Percentiles rank a stretch among this genome's conserved stretches.
phyloP scores from a whole-genome alignment of 164 flowering plant species.

The grape (Vitis vinifera) region ASM3070453v1 NC_081813.1:2237501-2238000 shows the following conservation, averaged over 20 bases:
- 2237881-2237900: constrained; percentile 61
- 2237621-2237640: constrained; percentile 97
- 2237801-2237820: constrained; percentile 62
- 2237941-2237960: too few relatives aligned
- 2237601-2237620: constrained; percentile 90
- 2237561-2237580: constrained; percentile 63
- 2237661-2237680: constrained; percentile 80
- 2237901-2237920: constrained; percentile 36
- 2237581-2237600: constrained; percentile 91
- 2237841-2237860: constrained; percentile 85
- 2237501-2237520: constrained; percentile 57
- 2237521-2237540: constrained; percentile 62
- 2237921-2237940: too few relatives aligned
- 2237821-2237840: constrained; percentile 59
- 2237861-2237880: constrained; percentile 94
- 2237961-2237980: too few relatives aligned
- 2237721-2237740: constrained; percentile 72
- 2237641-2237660: constrained; percentile 92
- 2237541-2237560: constrained; percentile 81
- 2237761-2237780: not conserved
- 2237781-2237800: not conserved
- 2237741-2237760: constrained; percentile 8
- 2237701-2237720: constrained; percentile 97
- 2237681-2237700: constrained; percentile 95
- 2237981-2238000: constrained; percentile 29